Base-by-base conservation (phyloP, 1,284 basidiomycete species). In the Rhodofomes roseus region DNA sequence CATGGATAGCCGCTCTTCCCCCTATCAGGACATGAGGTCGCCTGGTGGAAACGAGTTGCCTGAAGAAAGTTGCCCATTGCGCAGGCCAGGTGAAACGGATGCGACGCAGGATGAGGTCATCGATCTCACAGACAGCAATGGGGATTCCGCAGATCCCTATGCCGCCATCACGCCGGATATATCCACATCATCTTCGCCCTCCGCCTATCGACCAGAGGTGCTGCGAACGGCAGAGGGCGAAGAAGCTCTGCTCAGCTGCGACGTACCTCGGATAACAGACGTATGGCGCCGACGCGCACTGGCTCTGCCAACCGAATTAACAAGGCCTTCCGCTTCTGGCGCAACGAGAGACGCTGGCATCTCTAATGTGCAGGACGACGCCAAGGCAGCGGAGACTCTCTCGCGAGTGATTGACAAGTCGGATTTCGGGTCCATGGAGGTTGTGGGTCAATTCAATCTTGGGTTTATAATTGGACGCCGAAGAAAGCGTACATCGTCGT, bases 401-500 rank as follows among this genome's bases (percentile, higher is more conserved):
- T 85, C 93, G 4, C 85, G 96, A 12, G 87, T 94, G 27, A 95
- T 99, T 44, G 82, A 86, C 58, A 98, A 99, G 74, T 71, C 76
- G 1, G 96, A 99, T 74, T 99, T 99, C 70, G 79, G 73, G 4
- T 66, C 66, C 4, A 99, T 99, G 96, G 77, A 89, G 0, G 77
- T 98, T 18, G 66, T 97, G 29, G 97, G 97, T 0, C 97, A 99
- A 74, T 99, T 98, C 75, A 99, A 99, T 68, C 82, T 92, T 43
- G 96, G 96, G 0, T 99, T 99, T 73, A 96, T 99, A 73, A 85
- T 99, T 60, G 86, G 86, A 1, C 84, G 95, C 2, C 80, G 92
- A 60, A 74, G 77, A 22, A 48, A 48, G 46, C 25, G 27, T 16
- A 48, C 46, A 48, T 22, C 46, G 22, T 18, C 46, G 25, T 48